Evolutionary conservation across 345 rosid genomes (phyloP), one percentile per base, ranked within the genome.

Genomic region (Heritiera littoralis): DNA sequence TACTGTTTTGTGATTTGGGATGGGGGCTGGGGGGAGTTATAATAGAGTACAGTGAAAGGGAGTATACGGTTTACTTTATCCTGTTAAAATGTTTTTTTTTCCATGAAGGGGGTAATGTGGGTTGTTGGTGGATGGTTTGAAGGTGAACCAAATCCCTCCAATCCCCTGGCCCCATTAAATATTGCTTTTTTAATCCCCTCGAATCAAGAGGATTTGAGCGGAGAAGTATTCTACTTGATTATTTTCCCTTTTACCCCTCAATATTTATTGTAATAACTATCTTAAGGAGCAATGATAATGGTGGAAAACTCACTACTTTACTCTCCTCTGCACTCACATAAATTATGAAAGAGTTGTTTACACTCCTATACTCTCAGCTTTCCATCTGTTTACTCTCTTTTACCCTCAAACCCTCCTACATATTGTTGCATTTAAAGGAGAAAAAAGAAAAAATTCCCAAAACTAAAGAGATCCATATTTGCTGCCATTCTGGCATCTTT

Each of bases 391-490:
- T 23, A 59, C 32, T 59, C 14, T 56, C 9, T 56, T 56, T 56
- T 48, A 48, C 52, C 13, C 11, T 48, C 52, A 48, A 2, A 48
- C 14, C 13, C 11, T 9, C 52, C 15, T 18, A 13, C 56, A 52
- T 11, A 35, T 14, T 64, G 68, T 35, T 59, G 64, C 65, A 32
- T 71, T 18, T 30, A 66, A 65, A n/a, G 38, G 43, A 41, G 14
- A 20, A 1, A 20, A 1, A 46, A 45, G 51, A 14, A 67, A 66
- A 2, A 41, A n/a, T 30, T 46, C 40, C 30, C 12, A 11, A 49
- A 66, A 76, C 23, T 15, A 49, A 17, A 77, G 48, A 18, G 51
- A 30, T 78, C 5, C 58, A 46, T 73, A n/a, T 66, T 40, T 52
- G 56, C 56, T 52, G 56, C 18, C 0, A 18, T 14, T 52, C 18